Conservation (phyloP, 139 green algal genomes). For the Coelastrella sp. region DNA sequence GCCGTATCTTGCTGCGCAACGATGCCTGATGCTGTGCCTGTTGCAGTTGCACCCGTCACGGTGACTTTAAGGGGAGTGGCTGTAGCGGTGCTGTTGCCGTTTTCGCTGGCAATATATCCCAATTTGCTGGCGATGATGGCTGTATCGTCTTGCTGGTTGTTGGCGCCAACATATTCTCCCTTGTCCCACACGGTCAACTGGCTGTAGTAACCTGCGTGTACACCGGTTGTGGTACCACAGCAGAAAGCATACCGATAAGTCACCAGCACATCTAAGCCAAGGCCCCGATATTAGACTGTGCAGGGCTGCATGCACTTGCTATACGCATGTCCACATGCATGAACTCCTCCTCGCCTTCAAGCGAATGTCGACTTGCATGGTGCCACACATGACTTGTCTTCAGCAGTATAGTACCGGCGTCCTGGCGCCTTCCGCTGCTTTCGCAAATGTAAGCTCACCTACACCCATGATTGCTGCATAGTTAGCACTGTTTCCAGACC, state of each 20-base stretch:
- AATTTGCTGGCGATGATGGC: background rate
- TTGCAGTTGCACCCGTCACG: background rate
- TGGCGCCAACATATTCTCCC: slow-evolving; percentile 7
- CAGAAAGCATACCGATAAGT: background rate
- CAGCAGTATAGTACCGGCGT: too few relatives aligned
- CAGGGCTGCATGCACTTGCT: too few relatives aligned
- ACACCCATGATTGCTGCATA: slow-evolving; percentile 23
- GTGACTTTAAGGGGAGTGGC: background rate
- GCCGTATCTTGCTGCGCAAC: background rate
- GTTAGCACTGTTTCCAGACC: background rate
- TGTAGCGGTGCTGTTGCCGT: slow-evolving; percentile 9
- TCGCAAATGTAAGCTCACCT: background rate
- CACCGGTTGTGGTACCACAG: too few relatives aligned
- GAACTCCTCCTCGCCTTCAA: too few relatives aligned
- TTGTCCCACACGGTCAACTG: background rate
- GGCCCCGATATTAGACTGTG: too few relatives aligned
- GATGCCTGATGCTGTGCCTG: background rate
- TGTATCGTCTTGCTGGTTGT: background rate
- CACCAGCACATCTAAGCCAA: background rate
- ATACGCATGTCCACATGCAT: too few relatives aligned
- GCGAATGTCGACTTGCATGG: too few relatives aligned
- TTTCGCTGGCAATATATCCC: background rate
- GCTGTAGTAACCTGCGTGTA: slow-evolving; percentile 22
- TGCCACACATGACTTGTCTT: too few relatives aligned
- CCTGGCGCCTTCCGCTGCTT: too few relatives aligned